A percentile compares a stretch with the other conserved stretches of the same genome.
These are phyloP conservation scores for Fraxinus sp. DNA, from an alignment of 305 asterid species.

Conservation along the genomic window DNA sequence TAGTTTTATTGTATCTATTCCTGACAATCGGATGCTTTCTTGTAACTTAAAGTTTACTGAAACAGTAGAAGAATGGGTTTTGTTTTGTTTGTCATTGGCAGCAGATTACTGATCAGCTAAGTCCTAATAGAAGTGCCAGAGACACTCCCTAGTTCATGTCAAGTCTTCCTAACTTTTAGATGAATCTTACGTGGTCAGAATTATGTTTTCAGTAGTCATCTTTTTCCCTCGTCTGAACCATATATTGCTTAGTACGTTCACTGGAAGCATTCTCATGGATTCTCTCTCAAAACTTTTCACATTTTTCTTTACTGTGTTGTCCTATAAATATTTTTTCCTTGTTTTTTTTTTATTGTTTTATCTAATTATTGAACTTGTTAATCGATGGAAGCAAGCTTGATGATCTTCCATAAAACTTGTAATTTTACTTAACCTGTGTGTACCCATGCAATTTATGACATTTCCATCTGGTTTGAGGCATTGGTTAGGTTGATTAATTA, in stretches of 20 bases:
- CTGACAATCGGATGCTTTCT: neutral
- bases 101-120: neutral
- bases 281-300: neutral
- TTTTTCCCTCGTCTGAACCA: too few species aligned
- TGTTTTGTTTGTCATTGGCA: neutral
- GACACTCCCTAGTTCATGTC: too few species aligned
- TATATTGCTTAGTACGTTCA: too few species aligned
- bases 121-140: too few species aligned
- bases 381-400: neutral
- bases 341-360: neutral
- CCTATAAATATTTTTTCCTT: neutral
- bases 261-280: neutral
- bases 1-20: neutral
- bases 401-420: neutral
- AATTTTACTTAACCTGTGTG: neutral
- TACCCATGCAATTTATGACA: neutral
- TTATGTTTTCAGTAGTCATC: too few species aligned
- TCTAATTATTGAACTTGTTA: neutral
- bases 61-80: neutral
- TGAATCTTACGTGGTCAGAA: too few species aligned
- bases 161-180: too few species aligned
- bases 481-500: neutral
- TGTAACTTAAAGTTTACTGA: neutral
- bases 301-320: neutral
- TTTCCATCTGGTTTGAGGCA: neutral